phyloP scores from a whole-genome alignment of 805 yeast genomes.

The Yarrowia sp. region DNA sequence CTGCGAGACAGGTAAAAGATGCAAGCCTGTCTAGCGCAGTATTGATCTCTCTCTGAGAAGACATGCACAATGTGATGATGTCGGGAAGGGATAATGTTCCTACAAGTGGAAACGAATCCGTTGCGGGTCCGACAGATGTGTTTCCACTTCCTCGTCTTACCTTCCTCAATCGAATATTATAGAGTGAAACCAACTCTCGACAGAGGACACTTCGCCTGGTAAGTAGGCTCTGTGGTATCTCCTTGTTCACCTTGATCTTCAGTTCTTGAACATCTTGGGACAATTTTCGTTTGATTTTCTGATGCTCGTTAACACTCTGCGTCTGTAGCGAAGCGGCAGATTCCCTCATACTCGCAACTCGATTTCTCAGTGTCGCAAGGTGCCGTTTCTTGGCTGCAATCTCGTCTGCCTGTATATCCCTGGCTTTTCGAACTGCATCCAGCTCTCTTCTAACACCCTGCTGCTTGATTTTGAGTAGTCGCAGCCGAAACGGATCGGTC shows the following conservation, averaged over 20 bases:
- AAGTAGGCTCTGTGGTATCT: background rate
- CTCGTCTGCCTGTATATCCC: background rate
- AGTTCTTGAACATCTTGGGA: slow-evolving; percentile 3
- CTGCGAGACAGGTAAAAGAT: slow-evolving; percentile 34
- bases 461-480: slow-evolving; percentile 14
- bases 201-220: background rate
- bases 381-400: background rate
- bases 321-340: background rate
- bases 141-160: slow-evolving; percentile 11
- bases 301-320: slow-evolving; percentile 7
- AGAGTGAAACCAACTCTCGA: slow-evolving; percentile 6
- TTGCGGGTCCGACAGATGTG: background rate
- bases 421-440: background rate
- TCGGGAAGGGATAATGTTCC: slow-evolving; percentile 3
- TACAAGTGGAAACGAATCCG: slow-evolving; percentile 2
- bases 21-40: slow-evolving; percentile 38
- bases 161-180: slow-evolving; percentile 4
- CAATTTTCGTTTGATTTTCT: slow-evolving; percentile 1
- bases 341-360: background rate
- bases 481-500: background rate
- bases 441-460: background rate
- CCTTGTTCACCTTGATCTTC: background rate
- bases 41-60: slow-evolving; percentile 29
- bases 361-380: background rate
- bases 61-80: background rate